Base-by-base conservation (phyloP, 345 rosid genomes). In the Ceriops tagal region DNA sequence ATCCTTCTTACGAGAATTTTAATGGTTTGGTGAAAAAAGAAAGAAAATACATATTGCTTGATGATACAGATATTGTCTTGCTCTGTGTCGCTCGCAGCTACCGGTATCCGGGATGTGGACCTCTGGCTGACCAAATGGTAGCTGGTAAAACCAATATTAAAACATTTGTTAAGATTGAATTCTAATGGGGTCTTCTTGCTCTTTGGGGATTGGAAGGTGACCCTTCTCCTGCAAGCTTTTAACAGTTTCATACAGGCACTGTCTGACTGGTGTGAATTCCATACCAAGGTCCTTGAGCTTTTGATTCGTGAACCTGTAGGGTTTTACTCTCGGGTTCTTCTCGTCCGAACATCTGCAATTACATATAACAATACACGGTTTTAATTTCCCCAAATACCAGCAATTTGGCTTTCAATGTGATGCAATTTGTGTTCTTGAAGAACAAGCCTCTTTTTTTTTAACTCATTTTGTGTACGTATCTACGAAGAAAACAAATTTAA, bases 201-300 rank as follows among this genome's bases (percentile, higher is more conserved):
- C 86, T 59, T 82, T 68, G 10, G 91, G 98, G 66, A 82, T 56
- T 0, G 92, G 84, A 43, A 95, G 90, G 55, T 87, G 93, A 24
- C 97, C 98, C 75, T 82, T 92, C 78, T 92, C 96, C 80, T 92
- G 92, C 77, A 95, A 80, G 83, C 88, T 82, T 85, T 82, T 95
- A 7, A 95, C 99, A 3, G 99, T 88, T 64, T 95, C 97, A 59
- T 92, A 95, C 1, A 95, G 75, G 77, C 88, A 75, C 53, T 95
- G 96, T 75, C 88, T 88, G 71, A 86, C 88, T 1, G 99, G 80
- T 37, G 85, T 88, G 78, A 93, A 88, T 74, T 89, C 92, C n/a
- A 93, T 37, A 0, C 97, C 98, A 26, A 93, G 22, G 66, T 88
- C 96, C 78, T 70, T 87, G 0, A 92, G 88, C 91, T 90, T 95